These are phyloP conservation scores for Lasiodiplodia sp. DNA, from an alignment of 2,329 filamentous ascomycete genomes.

Conservation along the genomic window DNA sequence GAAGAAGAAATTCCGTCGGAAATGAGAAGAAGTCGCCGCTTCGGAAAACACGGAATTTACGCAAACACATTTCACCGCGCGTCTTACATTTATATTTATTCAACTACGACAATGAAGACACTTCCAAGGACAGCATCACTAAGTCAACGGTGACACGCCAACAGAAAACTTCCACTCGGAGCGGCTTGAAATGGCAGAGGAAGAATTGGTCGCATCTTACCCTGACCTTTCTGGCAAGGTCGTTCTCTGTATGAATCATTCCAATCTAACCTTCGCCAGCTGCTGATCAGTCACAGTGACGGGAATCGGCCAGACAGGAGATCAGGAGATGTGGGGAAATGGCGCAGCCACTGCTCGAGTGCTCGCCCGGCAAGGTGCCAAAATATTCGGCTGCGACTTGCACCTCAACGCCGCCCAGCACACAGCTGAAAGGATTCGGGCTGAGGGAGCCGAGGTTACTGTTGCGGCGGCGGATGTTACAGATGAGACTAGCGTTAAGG, in stretches of 20 bases:
- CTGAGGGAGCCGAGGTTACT: constrained; percentile 7
- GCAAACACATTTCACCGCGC: too few relatives aligned
- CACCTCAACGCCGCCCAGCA: constrained; percentile 11
- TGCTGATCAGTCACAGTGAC: constrained; percentile 18
- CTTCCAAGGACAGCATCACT: too few relatives aligned
- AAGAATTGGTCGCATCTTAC: background rate
- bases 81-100: too few relatives aligned
- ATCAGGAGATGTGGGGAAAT: constrained; percentile 25
- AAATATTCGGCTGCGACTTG: constrained; percentile 30
- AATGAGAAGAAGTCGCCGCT: too few relatives aligned
- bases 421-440: constrained; percentile 16
- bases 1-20: too few relatives aligned
- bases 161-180: too few relatives aligned
- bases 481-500: background rate
- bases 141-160: too few relatives aligned
- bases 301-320: constrained; percentile 25
- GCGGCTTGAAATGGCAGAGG: too few relatives aligned
- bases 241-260: too few relatives aligned
- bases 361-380: constrained; percentile 23
- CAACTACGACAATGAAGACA: too few relatives aligned
- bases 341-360: constrained; percentile 28
- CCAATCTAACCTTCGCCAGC: constrained; percentile 12
- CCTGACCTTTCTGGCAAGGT: background rate
- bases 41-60: too few relatives aligned
- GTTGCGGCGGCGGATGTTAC: constrained; percentile 30